Base-by-base conservation (phyloP, 2,329 filamentous ascomycete genomes). In the Metarhizium humberi region DNA sequence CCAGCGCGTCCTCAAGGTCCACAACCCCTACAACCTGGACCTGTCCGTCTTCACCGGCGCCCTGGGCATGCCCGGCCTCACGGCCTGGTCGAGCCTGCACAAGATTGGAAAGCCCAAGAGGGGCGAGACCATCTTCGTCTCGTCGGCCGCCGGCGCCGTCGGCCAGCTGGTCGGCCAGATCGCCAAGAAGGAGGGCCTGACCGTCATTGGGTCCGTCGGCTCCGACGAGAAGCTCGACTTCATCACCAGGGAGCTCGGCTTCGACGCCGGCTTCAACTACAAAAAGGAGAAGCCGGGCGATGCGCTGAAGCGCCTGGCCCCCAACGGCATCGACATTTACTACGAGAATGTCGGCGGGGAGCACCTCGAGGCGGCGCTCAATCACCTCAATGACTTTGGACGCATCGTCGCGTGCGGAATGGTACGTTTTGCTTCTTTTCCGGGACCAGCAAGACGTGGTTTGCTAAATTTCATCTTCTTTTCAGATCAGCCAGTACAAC, bases 161-260 rank as follows among this genome's bases (percentile, higher is more conserved):
- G 90, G 90, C 3, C 87, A 92, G 70, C 69, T 94, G 7, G 90
- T 94, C 20, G 90, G 90, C 6, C 90, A 94, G 72, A 72, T 95
- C 48, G 89, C 88, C 58, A 92, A 92, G 79, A 82, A 85, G 58
- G 85, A 92, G 69, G 90, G 90, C 2, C 71, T 94, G 56, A 85
- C 72, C 48, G 90, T 95, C 45, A 86, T 95, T 59, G 90, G 90
- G 18, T 89, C 84, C 52, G 89, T 90, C 11, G 90, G 90, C 3
- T 83, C 83, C 18, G 86, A 92, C 64, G 85, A 87, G 65, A 95
- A 95, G 76, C 76, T 91, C 29, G 81, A 87, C 20, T 94, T 84
- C 69, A 69, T 80, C 53, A 66, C 61, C 47, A 70, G 75, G 55
- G 73, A 78, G 64, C 72, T 81, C 1, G 78, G 77, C 8, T 80